Evolutionary conservation across 805 yeast genomes (phyloP), one percentile per base, ranked within the genome.

Genomic region (Henningerozyma blattae): DNA sequence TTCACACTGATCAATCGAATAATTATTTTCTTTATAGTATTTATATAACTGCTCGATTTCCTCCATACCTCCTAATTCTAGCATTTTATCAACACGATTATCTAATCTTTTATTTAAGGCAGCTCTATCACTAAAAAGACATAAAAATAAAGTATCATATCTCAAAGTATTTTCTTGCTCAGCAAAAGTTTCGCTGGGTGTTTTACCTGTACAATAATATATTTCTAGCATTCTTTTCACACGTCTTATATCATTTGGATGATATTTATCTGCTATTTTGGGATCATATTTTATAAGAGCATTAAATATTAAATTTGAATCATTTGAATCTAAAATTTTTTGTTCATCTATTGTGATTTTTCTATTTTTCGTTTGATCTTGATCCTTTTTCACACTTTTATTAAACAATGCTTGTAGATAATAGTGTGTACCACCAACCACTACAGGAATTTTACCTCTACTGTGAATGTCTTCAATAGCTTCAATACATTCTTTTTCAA

Each of bases 361-460:
- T 9, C 42, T 35, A n/a, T n/a, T n/a, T n/a, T n/a, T n/a, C 15
- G 29, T 26, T 18, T 41, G 34, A 5, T 37, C 35, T 3, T 31
- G 30, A 10, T 27, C 33, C 9, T 34, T 20, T 12, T 35, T 40
- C 0, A 41, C 35, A 37, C 73, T 75, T 47, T 85, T 83, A 27
- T 70, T 65, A 51, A 87, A 83, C 6, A 89, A 52, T 7, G 82
- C 74, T 55, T 83, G 95, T 25, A 85, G 61, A 52, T 91, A 91
- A 54, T 91, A 91, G 50, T 87, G 96, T 0, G 98, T 91, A 0
- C 98, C 98, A 4, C 98, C 98, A 1, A 91, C 91, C 0, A 91
- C 54, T 3, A 91, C 81, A 0, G 98, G 96, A 1, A 80, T 45
- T 47, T 85, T 86, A 0, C 82, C 82, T 15, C 80, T 52, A 0